A percentile compares a stretch with the other conserved stretches of the same genome.
Conservation (phyloP, 495 filamentous ascomycete species). For the Pyrenopolyporus hunteri region DNA sequence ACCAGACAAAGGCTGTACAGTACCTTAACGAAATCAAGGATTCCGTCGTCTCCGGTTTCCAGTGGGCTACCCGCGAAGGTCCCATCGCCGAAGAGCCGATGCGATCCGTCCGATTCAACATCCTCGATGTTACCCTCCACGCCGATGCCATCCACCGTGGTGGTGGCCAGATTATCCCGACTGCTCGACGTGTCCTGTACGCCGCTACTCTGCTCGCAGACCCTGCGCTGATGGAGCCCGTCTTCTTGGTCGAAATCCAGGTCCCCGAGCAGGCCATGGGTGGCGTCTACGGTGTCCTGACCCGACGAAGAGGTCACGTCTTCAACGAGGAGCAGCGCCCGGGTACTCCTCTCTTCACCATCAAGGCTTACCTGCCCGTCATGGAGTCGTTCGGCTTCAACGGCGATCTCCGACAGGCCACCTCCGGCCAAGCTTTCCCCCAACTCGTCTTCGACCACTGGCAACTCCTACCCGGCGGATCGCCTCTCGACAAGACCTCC, state of each 20-base stretch:
- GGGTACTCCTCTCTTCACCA: conserved; percentile 98
- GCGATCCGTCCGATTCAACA: conserved; percentile 96
- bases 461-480: conserved; percentile 92
- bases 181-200: conserved; percentile 95
- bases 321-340: conserved; percentile 98
- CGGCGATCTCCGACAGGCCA: conserved; percentile 90
- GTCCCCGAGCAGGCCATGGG: conserved; percentile 99
- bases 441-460: conserved; percentile 99
- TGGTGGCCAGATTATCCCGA: conserved; percentile 98
- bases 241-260: conserved; percentile 99
- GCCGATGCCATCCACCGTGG: conserved; percentile 99
- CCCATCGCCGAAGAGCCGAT: conserved; percentile 98
- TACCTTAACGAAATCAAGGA: conserved; percentile 99
- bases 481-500: conserved; percentile 81
- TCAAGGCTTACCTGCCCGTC: conserved; percentile 99
- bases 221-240: conserved; percentile 89
- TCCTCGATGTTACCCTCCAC: conserved; percentile 99
- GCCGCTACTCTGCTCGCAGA: conserved; percentile 90
- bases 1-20: conserved; percentile 99
- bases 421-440: conserved; percentile 97
- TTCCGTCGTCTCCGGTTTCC: conserved; percentile 99
- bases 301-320: conserved; percentile 97
- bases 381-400: conserved; percentile 99
- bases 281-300: conserved; percentile 99
- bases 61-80: conserved; percentile 98